phyloP scores from a whole-genome alignment of 176 grass and related monocot species.

The Dactylis glomerata region DNA sequence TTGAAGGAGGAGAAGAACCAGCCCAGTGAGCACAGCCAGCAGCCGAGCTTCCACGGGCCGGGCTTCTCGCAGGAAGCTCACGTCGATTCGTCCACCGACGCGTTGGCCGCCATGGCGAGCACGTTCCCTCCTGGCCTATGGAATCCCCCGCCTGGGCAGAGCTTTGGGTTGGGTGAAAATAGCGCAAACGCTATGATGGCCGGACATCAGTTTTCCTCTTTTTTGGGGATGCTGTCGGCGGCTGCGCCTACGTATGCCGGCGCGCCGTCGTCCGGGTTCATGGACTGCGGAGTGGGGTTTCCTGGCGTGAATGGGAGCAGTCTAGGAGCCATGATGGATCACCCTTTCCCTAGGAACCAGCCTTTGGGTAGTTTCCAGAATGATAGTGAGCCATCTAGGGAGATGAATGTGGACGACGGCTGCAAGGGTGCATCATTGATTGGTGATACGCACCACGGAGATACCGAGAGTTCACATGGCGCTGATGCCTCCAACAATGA shows the following conservation, averaged over 20 bases:
- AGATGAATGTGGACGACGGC: slow-evolving; percentile 24
- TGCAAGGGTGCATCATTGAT: neutral
- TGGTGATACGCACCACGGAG: slow-evolving; percentile 21
- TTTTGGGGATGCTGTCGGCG: slow-evolving; percentile 7
- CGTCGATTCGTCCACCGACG: neutral
- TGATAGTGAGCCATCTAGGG: neutral
- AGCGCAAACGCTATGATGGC: neutral
- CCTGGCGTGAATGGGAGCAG: slow-evolving; percentile 37
- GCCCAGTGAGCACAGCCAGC: slow-evolving; percentile 11
- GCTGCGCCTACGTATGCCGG: slow-evolving; percentile 21
- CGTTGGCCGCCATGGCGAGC: slow-evolving; percentile 18
- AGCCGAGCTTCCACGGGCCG: slow-evolving; percentile 23
- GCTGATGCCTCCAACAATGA: slow-evolving; percentile 22
- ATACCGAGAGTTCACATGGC: neutral
- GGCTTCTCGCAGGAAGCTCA: slow-evolving; percentile 24
- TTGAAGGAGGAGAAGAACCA: slow-evolving; percentile 50
- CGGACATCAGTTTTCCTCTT: slow-evolving; percentile 19
- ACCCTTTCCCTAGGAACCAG: slow-evolving; percentile 16
- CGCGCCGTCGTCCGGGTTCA: slow-evolving; percentile 38
- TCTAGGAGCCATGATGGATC: slow-evolving; percentile 38
- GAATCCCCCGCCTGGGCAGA: slow-evolving; percentile 28
- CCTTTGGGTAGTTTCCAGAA: slow-evolving; percentile 21
- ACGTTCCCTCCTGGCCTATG: slow-evolving; percentile 39
- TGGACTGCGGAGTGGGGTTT: slow-evolving; percentile 37
- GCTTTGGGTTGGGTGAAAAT: slow-evolving; percentile 23